Base-by-base conservation (phyloP, 192 early-diverging fungal species). In the Geranomyces michiganensis region DNA sequence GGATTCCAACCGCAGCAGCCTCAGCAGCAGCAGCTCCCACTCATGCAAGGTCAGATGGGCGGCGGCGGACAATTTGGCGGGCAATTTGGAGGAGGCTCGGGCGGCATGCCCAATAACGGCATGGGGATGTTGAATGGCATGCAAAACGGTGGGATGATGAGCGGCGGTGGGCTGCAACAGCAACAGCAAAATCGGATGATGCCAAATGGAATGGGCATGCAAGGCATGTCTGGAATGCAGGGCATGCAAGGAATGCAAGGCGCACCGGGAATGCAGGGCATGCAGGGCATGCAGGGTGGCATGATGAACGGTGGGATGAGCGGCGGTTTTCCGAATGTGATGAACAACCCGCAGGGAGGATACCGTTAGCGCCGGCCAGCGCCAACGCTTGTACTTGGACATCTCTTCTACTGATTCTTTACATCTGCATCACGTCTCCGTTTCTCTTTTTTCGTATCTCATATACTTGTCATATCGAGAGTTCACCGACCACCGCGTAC, bases 221-320 rank as follows among this genome's bases (percentile, higher is more conserved):
- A 33, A 24, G 26, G 21, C 17, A 56, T 21, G 47, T 56, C 55
- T 47, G 30, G 32, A 19, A 68, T 21, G 17, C 55, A 3, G 6
- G 51, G 48, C 10, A 68, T 56, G 51, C 17, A 12, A 24, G 65
- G 65, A 9, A 66, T 66, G 65, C 36, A 3, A 41, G 36, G 36
- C 36, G 36, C 5, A 10, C 36, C 36, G 36, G 36, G 36, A 7
- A 41, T 41, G 36, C 36, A 41, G 36, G 36, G 36, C 36, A 41
- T 41, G 36, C 36, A 41, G 10, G 36, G 36, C 36, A 41, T 41
- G 36, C 36, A 41, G 36, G 36, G 36, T 41, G 36, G 36, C 36
- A 41, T 41, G 36, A 41, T 41, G 36, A 41, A 41, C 10, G 10
- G 10, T 41, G 36, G 36, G 36, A 41, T 41, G 36, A 10, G 36